Base-by-base conservation (phyloP, 129 eudicot genomes). In the Silybum marianum region DNA sequence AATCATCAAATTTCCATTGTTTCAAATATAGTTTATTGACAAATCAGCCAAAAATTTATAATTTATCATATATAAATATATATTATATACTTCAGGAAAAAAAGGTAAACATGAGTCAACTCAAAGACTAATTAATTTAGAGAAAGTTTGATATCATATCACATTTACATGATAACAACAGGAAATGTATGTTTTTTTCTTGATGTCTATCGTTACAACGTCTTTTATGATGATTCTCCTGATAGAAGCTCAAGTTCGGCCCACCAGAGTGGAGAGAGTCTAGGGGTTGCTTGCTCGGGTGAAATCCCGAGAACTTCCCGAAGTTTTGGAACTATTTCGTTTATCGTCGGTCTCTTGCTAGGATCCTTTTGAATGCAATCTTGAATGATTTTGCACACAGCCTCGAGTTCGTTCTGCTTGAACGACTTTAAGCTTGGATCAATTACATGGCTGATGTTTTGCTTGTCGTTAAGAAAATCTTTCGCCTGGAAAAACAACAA, bases 221-320 rank as follows among this genome's bases (percentile, higher is more conserved):
- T 9, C n/a, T 66, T 81, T 76, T 85, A 90, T 73, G 97, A 25
- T 48, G 90, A 91, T 74, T 92, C 98, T 1, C 78, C 82, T 1
- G 95, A 94, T 76, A 94, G 75, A 81, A 94, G 88, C 86, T 94
- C 97, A 19, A 94, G 98, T 78, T 92, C 98, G 23, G 97, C 98
- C 98, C 97, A 92, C 97, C 98, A 94, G 0, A 94, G 84, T 30
- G 97, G 97, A 85, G 98, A 94, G 3, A 89, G 79, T 69, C 92
- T 84, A 21, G 98, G 97, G 66, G 82, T 86, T 30, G 98, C 98
- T 32, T 88, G 88, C 9, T 92, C 93, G 1, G 95, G 97, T 74
- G 98, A 85, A 69, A 94, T 76, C 39, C 78, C 83, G 28, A 90
- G 73, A 9, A 73, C 93, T 77, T 86, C 84, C 77, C 87, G 81